Percentiles rank a stretch among this genome's conserved stretches.
phyloP scores from a whole-genome alignment of 768 basidiomycete genomes.

The Clavulina sp. region DNA sequence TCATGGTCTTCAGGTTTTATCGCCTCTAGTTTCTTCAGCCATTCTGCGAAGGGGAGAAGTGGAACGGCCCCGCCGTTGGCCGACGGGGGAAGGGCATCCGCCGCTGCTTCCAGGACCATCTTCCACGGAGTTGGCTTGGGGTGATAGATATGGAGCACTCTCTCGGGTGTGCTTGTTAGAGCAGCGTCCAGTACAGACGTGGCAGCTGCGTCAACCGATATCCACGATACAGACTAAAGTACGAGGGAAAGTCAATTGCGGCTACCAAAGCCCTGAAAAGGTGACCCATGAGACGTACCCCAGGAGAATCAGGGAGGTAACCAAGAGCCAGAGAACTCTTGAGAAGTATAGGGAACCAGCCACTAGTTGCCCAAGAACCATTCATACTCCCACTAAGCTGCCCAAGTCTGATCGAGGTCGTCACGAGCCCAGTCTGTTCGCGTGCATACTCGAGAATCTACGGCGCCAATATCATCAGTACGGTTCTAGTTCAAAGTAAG shows the following conservation, averaged over 20 bases:
- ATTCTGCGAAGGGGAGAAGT: slow-evolving; percentile 14
- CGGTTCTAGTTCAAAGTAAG: too few relatives aligned
- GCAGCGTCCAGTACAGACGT: slow-evolving; percentile 16
- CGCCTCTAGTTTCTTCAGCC: slow-evolving; percentile 13
- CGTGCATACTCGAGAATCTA: neutral
- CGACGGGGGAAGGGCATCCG: slow-evolving; percentile 8
- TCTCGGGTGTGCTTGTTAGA: slow-evolving; percentile 9
- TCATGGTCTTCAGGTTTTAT: too few relatives aligned
- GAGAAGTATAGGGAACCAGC: neutral
- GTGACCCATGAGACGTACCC: too few relatives aligned
- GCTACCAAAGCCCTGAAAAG: neutral
- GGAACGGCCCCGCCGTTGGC: slow-evolving; percentile 13
- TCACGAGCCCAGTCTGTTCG: neutral
- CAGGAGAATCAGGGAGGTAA: too few relatives aligned
- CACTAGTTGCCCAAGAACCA: neutral
- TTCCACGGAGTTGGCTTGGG: slow-evolving; percentile 14
- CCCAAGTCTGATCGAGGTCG: neutral
- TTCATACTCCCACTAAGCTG: neutral
- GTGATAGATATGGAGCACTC: slow-evolving; percentile 14
- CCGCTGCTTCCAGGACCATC: too few relatives aligned
- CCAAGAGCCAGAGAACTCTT: neutral
- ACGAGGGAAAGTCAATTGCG: neutral
- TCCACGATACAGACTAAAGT: slow-evolving; percentile 15
- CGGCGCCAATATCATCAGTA: too few relatives aligned
- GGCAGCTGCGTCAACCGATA: slow-evolving; percentile 15